phyloP scores from a whole-genome alignment of 2,329 filamentous ascomycete genomes.

The Penicillium sp. region DNA sequence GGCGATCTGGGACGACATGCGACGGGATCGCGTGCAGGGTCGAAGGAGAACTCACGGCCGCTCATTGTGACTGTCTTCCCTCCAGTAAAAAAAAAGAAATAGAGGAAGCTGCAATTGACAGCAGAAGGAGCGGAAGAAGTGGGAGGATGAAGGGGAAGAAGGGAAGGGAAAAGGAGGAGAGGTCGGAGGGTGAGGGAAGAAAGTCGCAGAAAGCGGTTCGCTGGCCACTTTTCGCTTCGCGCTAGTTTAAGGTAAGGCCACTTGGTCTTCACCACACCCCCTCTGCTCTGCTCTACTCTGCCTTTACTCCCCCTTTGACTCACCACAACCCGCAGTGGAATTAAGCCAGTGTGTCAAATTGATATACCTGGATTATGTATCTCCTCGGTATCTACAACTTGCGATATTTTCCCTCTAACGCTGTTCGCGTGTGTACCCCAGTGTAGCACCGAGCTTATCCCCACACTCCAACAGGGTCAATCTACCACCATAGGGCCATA shows the following conservation, averaged over 20 bases:
- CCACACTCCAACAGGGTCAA: constrained; percentile 19
- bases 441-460: constrained; percentile 22
- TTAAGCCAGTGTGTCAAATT: neutral
- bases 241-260: constrained; percentile 41
- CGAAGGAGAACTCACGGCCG: constrained; percentile 56
- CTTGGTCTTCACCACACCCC: constrained; percentile 34
- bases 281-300: neutral
- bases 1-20: constrained; percentile 17
- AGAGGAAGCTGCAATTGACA: constrained; percentile 38
- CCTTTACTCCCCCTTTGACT: constrained; percentile 8
- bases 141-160: constrained; percentile 29
- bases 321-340: constrained; percentile 5
- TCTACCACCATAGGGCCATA: too few species aligned
- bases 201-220: constrained; percentile 33
- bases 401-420: neutral
- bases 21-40: constrained; percentile 35
- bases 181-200: constrained; percentile 30
- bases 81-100: constrained; percentile 36
- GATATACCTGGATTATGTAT: neutral
- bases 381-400: neutral
- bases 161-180: constrained; percentile 26
- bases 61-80: constrained; percentile 58
- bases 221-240: constrained; percentile 44
- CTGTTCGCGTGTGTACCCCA: constrained; percentile 12
- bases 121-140: constrained; percentile 37